Base-by-base conservation (phyloP, 805 yeast species). In the Metschnikowia cerradonensis region DNA sequence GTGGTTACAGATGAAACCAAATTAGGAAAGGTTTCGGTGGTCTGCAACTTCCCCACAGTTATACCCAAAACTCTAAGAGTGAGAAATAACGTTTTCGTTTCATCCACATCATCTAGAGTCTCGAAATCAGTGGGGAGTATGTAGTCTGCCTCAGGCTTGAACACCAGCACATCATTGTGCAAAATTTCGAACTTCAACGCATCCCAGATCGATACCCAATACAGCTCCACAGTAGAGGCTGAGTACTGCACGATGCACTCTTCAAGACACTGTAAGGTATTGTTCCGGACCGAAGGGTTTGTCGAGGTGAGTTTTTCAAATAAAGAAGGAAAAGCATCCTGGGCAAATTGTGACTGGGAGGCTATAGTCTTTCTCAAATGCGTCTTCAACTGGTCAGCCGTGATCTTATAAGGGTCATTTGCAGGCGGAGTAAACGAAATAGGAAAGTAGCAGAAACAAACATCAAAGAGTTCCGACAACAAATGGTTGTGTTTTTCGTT, bases 391-490 rank as follows among this genome's bases (percentile, higher is more conserved):
- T 90, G 87, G 1, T 76, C 79, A 1, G 90, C 81, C 0, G 96
- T 82, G 56, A 90, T 87, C 54, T 84, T 82, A 64, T 90, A 90
- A 0, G 94, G 91, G 60, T 92, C 96, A 65, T 88, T 88, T 44
- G 83, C 80, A 3, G 98, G 96, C 1, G 98, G 96, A 51, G 83
- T 84, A 70, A 95, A 94, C 1, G 97, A 87, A 40, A 94, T 91
- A 11, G 99, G 99, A 71, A 92, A 94, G 70, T 94, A 94, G 67
- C 99, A 94, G 64, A 92, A 95, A 38, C 89, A 75, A 34, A 87
- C 81, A 64, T 94, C 99, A 64, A 91, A 95, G 52, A 94, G 65
- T 8, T 88, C 89, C 56, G 86, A 85, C 32, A 78, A 62, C 60
- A 65, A 70, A n/a, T 67, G 64, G 39, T 67, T 56, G 45, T 80